Conservation (phyloP, 2,329 filamentous ascomycete genomes). For the Ceratocystis colombiana region DNA sequence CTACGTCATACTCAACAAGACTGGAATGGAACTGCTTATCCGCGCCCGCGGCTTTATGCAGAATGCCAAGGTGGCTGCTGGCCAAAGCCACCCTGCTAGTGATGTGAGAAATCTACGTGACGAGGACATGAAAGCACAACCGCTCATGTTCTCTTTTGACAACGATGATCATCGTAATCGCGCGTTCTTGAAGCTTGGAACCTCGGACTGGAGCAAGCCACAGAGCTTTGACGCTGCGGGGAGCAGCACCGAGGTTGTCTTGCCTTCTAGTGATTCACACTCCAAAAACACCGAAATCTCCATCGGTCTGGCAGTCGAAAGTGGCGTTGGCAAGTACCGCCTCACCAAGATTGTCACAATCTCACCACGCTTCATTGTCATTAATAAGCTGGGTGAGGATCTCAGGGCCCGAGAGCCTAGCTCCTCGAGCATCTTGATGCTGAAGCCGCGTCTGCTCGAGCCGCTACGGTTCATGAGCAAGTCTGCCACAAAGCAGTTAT, state of each 20-base stretch:
- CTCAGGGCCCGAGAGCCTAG: conserved; percentile 85
- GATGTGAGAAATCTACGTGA: conserved; percentile 4
- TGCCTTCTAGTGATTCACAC: conserved; percentile 47
- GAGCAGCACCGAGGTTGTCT: conserved; percentile 76
- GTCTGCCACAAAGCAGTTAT: conserved; percentile 74
- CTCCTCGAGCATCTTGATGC: conserved; percentile 70
- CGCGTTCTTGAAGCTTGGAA: conserved; percentile 73
- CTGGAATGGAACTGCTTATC: conserved; percentile 76
- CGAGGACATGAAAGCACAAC: conserved; percentile 43
- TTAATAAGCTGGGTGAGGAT: conserved; percentile 84
- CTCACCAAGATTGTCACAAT: conserved; percentile 92
- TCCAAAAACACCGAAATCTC: conserved; percentile 67
- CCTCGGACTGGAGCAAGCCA: conserved; percentile 92
- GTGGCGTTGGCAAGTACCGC: conserved; percentile 95
- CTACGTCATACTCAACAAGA: conserved; percentile 92
- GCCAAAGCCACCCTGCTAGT: conserved; percentile 46
- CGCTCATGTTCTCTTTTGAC: conserved; percentile 92
- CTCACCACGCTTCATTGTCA: conserved; percentile 82
- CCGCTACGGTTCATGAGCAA: conserved; percentile 86
- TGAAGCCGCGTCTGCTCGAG: conserved; percentile 68
- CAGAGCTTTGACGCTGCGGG: conserved; percentile 98
- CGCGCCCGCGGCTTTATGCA: conserved; percentile 84
- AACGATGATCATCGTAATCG: conserved; percentile 86
- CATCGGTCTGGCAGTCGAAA: conserved; percentile 75
- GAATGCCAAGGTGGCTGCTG: conserved; percentile 70